Base-by-base conservation (phyloP, 805 yeast genomes). In the Zygosaccharomyces gambellarensis region DNA sequence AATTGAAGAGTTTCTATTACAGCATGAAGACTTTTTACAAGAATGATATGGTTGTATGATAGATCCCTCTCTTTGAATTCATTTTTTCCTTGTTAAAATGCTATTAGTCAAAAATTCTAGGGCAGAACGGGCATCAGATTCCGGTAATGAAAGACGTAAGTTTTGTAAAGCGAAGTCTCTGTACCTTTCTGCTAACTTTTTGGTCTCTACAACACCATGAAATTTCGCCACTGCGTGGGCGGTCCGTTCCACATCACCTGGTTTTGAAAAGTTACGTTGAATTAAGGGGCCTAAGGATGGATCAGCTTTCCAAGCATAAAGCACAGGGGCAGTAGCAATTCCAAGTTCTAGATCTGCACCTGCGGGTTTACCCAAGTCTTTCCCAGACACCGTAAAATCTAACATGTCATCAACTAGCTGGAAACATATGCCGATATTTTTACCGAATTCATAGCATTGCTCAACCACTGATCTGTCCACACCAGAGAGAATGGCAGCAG, bases 381-480 rank as follows among this genome's bases (percentile, higher is more conserved):
- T 80, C 17, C 88, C 87, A 28, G 90, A 81, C n/a, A 89, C 83
- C 0, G 97, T 89, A 67, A 88, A 94, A 70, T 94, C 99, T 56
- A 94, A 77, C 83, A 92, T 82, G 68, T 94, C 99, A 70, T 94
- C 99, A 17, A 94, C 95, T 51, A 94, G 78, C 71, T 92, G 99
- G 78, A 94, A 94, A 64, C 97, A 94, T 36, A 94, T 77, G 0
- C 99, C 99, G 48, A 94, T 73, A 67, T 90, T 90, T 57, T 95
- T 79, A 43, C 99, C 99, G 67, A 87, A 94, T 58, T 87, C 83
- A 68, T 92, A 94, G 60, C 95, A 85, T 51, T 83, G 78, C 51
- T 94, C 97, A 46, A 90, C 81, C n/a, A 87, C 76, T 12, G 75
- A 71, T 34, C 81, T 85, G 45, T 82, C 71, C 39, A 94, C 85